A percentile compares a stretch with the other conserved stretches of the same genome.
Conservation (phyloP, 768 basidiomycete species). For the Rhodosporidiobolus sp. region DNA sequence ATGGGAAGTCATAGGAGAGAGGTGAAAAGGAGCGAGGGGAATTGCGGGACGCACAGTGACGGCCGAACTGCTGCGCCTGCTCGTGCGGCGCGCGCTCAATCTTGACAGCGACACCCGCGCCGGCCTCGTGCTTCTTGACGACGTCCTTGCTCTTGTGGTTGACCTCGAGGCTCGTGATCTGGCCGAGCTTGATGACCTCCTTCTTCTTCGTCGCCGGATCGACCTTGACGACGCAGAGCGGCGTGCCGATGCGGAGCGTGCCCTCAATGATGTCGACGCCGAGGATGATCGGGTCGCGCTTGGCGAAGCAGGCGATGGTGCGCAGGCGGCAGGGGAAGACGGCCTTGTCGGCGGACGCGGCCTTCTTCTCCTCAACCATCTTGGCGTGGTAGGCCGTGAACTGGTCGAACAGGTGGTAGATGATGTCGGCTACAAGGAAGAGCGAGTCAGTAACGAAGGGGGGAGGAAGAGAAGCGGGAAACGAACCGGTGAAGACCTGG, state of each 20-base stretch:
- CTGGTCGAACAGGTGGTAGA: constrained; percentile 95
- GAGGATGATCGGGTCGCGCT: constrained; percentile 90
- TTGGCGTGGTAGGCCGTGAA: constrained; percentile 92
- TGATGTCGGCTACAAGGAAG: constrained; percentile 75
- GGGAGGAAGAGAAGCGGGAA: fast-evolving
- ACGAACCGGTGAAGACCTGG: constrained; percentile 81
- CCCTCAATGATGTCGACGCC: constrained; percentile 96
- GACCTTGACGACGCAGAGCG: constrained; percentile 88
- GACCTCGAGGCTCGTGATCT: constrained; percentile 94
- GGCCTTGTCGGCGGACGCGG: constrained; percentile 87
- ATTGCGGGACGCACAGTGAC: constrained; percentile 67
- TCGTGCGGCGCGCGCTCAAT: constrained; percentile 97
- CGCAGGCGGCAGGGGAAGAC: constrained; percentile 95
- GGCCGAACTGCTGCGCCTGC: constrained; percentile 88
- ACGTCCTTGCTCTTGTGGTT: constrained; percentile 88
- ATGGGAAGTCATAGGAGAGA: not conserved
- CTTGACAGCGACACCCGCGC: constrained; percentile 94
- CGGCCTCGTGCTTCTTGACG: constrained; percentile 90
- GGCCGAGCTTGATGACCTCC: constrained; percentile 86
- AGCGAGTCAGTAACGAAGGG: not conserved
- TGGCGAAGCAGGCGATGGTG: constrained; percentile 88
- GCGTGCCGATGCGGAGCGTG: constrained; percentile 83
- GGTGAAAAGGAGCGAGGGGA: not conserved
- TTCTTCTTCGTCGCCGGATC: constrained; percentile 83
- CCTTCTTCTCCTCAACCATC: constrained; percentile 85